Percentiles rank a stretch among this genome's conserved stretches.
These are phyloP conservation scores for Clitopilus passeckerianus DNA, from an alignment of 768 basidiomycete genomes.

Conservation along the genomic window DNA sequence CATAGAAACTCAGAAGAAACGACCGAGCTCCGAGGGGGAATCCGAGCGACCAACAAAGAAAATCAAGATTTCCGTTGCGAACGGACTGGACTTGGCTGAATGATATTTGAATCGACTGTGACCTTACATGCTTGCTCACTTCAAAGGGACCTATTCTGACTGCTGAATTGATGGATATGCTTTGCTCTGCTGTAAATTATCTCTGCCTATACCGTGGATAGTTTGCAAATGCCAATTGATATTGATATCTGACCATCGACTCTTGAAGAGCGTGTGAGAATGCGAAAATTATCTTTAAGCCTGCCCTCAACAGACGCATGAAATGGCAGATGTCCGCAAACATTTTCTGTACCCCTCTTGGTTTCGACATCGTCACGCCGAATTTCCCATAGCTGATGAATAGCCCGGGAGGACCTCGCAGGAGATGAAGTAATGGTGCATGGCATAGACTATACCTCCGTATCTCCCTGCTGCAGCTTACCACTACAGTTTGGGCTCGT, in stretches of 20 bases:
- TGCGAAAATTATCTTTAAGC: background rate
- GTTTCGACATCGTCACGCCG: conserved; percentile 29
- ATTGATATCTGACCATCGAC: too few species aligned
- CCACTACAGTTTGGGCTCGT: conserved; percentile 70
- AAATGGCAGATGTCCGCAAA: background rate
- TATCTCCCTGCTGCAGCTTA: conserved; percentile 67
- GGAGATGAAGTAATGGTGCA: conserved; percentile 89
- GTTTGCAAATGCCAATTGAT: background rate
- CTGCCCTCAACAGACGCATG: conserved; percentile 18
- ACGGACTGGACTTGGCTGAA: conserved; percentile 72
- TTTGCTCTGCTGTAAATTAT: background rate
- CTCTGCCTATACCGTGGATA: background rate
- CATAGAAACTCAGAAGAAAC: conserved; percentile 20
- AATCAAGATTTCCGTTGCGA: conserved; percentile 66
- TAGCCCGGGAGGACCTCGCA: conserved; percentile 64
- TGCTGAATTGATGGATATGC: background rate
- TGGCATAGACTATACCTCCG: conserved; percentile 84
- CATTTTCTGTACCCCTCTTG: conserved; percentile 34
- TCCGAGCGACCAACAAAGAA: conserved; percentile 45
- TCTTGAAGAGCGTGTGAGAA: too few species aligned
- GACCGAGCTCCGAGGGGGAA: conserved; percentile 17
- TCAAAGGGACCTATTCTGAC: background rate
- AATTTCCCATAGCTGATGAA: conserved; percentile 33
- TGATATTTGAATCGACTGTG: too few species aligned
- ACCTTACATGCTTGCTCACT: too few species aligned